A percentile compares a stretch with the other conserved stretches of the same genome.
These are phyloP conservation scores for Nicotiana rustica DNA, from an alignment of 305 asterid species.

Conservation along the genomic window DNA sequence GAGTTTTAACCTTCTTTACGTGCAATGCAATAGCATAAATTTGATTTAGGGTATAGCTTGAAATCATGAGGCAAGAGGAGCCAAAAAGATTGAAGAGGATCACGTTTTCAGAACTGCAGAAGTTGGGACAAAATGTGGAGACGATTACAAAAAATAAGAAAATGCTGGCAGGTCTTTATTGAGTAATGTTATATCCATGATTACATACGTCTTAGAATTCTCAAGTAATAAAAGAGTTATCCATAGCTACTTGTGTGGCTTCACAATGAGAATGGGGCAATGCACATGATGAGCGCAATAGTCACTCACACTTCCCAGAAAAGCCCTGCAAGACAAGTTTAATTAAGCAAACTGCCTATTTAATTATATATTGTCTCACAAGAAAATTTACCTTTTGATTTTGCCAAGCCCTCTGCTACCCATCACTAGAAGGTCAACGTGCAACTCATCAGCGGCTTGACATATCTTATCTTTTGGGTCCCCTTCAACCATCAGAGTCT, in stretches of 20 bases:
- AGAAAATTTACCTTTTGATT: slow-evolving; percentile 58
- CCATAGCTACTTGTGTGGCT: slow-evolving; percentile 39
- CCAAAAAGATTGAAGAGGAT: too few species aligned
- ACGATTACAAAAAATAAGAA: too few species aligned
- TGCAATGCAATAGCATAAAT: too few species aligned
- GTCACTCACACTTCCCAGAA: slow-evolving; percentile 69
- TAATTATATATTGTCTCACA: background rate
- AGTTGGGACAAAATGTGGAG: too few species aligned
- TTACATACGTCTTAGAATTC: too few species aligned
- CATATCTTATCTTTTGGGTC: slow-evolving; percentile 77
- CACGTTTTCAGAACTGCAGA: too few species aligned
- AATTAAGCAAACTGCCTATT: background rate
- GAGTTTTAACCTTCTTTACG: too few species aligned
- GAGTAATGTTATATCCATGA: too few species aligned
- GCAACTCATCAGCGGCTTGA: slow-evolving; percentile 59
- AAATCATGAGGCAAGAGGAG: too few species aligned
- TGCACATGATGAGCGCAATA: slow-evolving; percentile 59
- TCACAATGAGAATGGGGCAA: slow-evolving; percentile 61
- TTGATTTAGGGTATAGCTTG: too few species aligned
- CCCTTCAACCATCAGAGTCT: slow-evolving; percentile 66
- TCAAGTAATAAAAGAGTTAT: background rate
- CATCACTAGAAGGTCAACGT: slow-evolving; percentile 63
- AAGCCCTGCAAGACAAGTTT: slow-evolving; percentile 52
- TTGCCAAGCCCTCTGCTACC: slow-evolving; percentile 82
- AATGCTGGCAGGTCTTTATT: too few species aligned